A percentile compares a stretch with the other conserved stretches of the same genome.
Conservation (phyloP, 805 yeast species). For the Monosporozyma solicola region DNA sequence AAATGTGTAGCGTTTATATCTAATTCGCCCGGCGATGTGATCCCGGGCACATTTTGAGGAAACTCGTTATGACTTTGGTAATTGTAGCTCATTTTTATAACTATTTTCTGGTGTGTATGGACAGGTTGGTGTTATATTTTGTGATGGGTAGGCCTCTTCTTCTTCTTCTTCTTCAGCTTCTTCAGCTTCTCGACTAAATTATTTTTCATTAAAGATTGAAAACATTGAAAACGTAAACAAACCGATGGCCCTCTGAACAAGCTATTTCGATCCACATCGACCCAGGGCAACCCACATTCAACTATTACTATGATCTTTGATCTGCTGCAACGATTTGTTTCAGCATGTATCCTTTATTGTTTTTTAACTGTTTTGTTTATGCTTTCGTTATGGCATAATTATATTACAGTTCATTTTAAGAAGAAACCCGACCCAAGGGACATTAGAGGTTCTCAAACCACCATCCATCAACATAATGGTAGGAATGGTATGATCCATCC, state of each 20-base stretch:
- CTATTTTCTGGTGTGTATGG: neutral
- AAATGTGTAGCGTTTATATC: constrained; percentile 18
- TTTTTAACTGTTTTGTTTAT: constrained; percentile 22
- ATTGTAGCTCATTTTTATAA: neutral
- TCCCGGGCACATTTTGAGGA: neutral
- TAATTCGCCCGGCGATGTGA: neutral
- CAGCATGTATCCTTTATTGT: constrained; percentile 4
- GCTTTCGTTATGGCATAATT: constrained; percentile 26
- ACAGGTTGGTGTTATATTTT: neutral
- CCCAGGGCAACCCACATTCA: neutral
- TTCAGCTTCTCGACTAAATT: neutral
- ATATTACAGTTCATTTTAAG: constrained; percentile 19
- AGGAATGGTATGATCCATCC: too few relatives aligned
- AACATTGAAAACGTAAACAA: neutral
- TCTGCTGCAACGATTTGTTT: constrained; percentile 5
- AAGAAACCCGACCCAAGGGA: constrained; percentile 23
- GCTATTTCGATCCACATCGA: neutral
- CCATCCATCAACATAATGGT: neutral
- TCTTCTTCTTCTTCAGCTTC: neutral
- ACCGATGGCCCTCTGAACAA: neutral
- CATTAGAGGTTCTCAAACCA: constrained; percentile 21
- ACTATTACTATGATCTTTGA: constrained; percentile 1
- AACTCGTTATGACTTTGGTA: neutral
- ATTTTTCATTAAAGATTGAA: neutral
- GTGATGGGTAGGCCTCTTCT: neutral